These are phyloP conservation scores for Rhizopogon vesiculosus DNA, from an alignment of 768 basidiomycete genomes.

Conservation along the genomic window DNA sequence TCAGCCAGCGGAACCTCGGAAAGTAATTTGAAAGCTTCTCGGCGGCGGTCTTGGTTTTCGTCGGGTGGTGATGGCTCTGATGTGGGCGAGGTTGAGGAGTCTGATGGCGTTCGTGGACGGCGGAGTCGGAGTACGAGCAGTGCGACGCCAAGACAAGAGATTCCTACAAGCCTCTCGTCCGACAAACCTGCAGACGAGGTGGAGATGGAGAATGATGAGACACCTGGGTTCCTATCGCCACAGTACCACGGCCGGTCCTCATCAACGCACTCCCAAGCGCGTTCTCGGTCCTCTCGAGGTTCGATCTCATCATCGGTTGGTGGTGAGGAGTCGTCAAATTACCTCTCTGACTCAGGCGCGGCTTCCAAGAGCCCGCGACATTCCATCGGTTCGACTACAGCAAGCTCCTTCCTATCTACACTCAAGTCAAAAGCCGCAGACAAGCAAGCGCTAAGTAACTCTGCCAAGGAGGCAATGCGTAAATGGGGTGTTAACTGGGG, in stretches of 20 bases:
- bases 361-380: conserved; percentile 34
- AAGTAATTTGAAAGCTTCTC: conserved; percentile 22
- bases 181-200: conserved; percentile 5
- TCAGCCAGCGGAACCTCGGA: conserved; percentile 17
- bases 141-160: conserved; percentile 23
- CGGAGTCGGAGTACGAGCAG: conserved; percentile 22
- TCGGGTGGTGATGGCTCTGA: conserved; percentile 35
- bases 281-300: conserved; percentile 27
- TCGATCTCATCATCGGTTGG: conserved; percentile 30
- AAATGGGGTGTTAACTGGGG: conserved; percentile 91
- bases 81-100: conserved; percentile 18
- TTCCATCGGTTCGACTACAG: conserved; percentile 31
- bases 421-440: conserved; percentile 74
- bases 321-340: conserved; percentile 22
- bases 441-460: conserved; percentile 81
- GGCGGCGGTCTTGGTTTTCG: conserved; percentile 58
- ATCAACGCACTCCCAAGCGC: conserved; percentile 38
- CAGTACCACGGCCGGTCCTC: conserved; percentile 32
- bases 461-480: conserved; percentile 84
- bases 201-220: conserved; percentile 16
- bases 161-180: conserved; percentile 1
- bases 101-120: conserved; percentile 10
- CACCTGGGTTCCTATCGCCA: conserved; percentile 11
- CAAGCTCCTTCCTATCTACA: conserved; percentile 68
- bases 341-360: conserved; percentile 28